A percentile compares a stretch with the other conserved stretches of the same genome.
Evolutionary conservation across 2,329 filamentous ascomycete genomes (phyloP).

Genomic region (Alternaria postmessia): DNA sequence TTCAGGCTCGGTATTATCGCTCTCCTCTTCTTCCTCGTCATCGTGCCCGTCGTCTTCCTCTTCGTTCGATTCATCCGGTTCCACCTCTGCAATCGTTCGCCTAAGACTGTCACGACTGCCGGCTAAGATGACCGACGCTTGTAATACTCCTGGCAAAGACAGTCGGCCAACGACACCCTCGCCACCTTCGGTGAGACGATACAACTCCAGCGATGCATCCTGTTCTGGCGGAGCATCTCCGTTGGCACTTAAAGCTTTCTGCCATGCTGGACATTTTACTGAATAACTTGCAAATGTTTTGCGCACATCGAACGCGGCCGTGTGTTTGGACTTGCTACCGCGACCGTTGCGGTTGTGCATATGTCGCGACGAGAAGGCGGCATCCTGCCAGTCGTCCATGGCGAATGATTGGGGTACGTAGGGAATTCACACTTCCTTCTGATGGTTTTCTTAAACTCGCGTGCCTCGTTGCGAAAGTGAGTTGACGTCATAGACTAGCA

Average conservation of each 20-base stretch:
- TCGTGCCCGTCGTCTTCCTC: neutral
- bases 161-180: slow-evolving; percentile 33
- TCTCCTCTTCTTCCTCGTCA: neutral
- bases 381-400: slow-evolving; percentile 35
- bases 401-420: neutral
- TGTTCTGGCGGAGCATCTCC: slow-evolving; percentile 7
- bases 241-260: slow-evolving; percentile 8
- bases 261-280: slow-evolving; percentile 33
- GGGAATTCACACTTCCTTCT: neutral
- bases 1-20: slow-evolving; percentile 6
- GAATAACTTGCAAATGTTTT: slow-evolving; percentile 36
- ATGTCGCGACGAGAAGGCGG: slow-evolving; percentile 32
- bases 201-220: slow-evolving; percentile 26
- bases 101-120: slow-evolving; percentile 28
- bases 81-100: slow-evolving; percentile 11
- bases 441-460: neutral
- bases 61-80: slow-evolving; percentile 14
- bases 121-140: slow-evolving; percentile 26
- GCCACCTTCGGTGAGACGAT: slow-evolving; percentile 28
- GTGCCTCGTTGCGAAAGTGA: slow-evolving; percentile 2
- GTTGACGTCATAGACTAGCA: slow-evolving; percentile 13
- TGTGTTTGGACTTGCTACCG: slow-evolving; percentile 20
- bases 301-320: slow-evolving; percentile 29
- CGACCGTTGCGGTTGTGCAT: slow-evolving; percentile 33
- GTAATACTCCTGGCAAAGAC: slow-evolving; percentile 22